Conservation (phyloP, 2,329 filamentous ascomycete genomes). For the Rutstroemia sp. region DNA sequence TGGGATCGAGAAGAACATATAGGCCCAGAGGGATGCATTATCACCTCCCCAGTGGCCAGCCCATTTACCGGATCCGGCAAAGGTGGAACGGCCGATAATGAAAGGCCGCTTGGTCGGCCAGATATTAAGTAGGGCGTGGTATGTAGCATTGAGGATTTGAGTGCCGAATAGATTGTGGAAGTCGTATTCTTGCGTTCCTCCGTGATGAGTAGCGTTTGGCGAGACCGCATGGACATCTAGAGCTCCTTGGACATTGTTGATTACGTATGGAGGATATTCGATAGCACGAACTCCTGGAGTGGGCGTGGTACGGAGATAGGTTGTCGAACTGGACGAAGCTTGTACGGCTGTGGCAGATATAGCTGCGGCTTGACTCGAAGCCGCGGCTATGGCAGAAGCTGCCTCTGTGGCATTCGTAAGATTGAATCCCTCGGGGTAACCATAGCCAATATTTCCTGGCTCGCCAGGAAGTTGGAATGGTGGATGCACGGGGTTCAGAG, state of each 20-base stretch:
- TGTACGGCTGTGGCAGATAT: conserved; percentile 30
- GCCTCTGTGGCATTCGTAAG: conserved; percentile 62
- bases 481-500: conserved; percentile 61
- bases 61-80: conserved; percentile 66
- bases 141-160: conserved; percentile 70
- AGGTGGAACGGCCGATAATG: conserved; percentile 77
- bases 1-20: conserved; percentile 70
- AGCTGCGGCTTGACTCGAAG: conserved; percentile 39
- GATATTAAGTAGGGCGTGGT: conserved; percentile 31
- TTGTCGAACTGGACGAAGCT: conserved; percentile 27
- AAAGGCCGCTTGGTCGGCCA: conserved; percentile 64
- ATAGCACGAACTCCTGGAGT: conserved; percentile 59
- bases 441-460: conserved; percentile 48
- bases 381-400: conserved; percentile 47
- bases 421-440: conserved; percentile 64
- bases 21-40: conserved; percentile 62
- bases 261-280: conserved; percentile 67
- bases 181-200: conserved; percentile 71
- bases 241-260: conserved; percentile 67
- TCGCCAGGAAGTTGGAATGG: conserved; percentile 59
- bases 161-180: conserved; percentile 75
- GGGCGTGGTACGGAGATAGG: conserved; percentile 51
- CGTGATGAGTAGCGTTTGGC: conserved; percentile 70
- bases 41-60: conserved; percentile 81
- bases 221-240: conserved; percentile 65